Evolutionary conservation across 164 flowering plant genomes (phyloP), one percentile per base, ranked within the genome.

Genomic region (Akebia trifoliata): DNA sequence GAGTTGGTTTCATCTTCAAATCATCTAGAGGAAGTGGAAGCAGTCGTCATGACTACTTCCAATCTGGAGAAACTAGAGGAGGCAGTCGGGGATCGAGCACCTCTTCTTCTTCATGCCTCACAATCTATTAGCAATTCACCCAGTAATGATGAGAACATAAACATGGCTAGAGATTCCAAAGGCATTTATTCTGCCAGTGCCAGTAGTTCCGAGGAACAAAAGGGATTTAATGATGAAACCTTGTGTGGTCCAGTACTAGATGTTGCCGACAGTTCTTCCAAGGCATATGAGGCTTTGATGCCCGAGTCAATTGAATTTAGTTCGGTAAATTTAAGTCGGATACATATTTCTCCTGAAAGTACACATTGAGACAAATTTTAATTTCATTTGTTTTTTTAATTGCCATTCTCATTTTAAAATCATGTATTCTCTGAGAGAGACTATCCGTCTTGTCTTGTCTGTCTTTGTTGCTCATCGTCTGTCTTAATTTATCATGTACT

Each of bases 301-400:
- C 74, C 81, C 40, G 88, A 67, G 64, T 80, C 80, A 53, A 61
- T 71, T 72, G 88, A 77, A 79, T 79, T 80, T 63, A 79, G 72
- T 64, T 74, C 68, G 73, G 82, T 80, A 60, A 78, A 74, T 84
- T 78, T 77, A 66, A 85, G 81, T 77, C 85, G 90, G 88, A 85
- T 86, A 90, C 92, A 81, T 81, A 75, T 77, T 79, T 79, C 89
- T 77, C 86, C 91, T 68, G 83, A 87, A 90, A 86, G 83, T 83
- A 90, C 97, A 87, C 93, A 79, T 87, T 90, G 82, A 90, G 74
- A 87, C 88, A 65, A n/a, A 72, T 84, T 77, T 77, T 66, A 65
- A 58, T 28, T 48, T 53, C 56, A 24, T 28, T 40, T 26, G 8
- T 39, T 49, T 43, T 26, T 37, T 55, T 59, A 57, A 29, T 38